Percentiles rank a stretch among this genome's conserved stretches.
Conservation (phyloP, 2,329 filamentous ascomycete genomes). For the Colletotrichum camelliae region DNA sequence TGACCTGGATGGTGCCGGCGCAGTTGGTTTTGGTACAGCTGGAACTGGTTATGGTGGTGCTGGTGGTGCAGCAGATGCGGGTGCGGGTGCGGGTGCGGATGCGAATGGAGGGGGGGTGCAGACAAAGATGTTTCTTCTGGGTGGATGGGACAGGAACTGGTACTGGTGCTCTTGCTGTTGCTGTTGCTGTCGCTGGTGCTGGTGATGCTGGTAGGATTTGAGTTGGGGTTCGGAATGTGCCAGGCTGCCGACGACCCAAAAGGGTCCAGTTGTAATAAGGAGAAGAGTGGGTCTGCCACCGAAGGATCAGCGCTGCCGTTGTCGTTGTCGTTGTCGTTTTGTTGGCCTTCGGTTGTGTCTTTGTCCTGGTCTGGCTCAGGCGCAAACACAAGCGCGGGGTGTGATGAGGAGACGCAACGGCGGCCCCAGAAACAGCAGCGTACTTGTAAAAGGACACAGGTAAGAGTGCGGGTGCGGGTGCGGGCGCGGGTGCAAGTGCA, state of each 20-base stretch:
- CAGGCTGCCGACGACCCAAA: not conserved
- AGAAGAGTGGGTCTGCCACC: not conserved
- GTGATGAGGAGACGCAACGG: not conserved
- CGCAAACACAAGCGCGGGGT: not conserved
- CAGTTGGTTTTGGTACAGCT: not conserved
- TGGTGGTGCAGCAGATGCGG: not conserved
- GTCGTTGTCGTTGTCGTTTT: not conserved
- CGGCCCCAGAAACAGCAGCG: not conserved
- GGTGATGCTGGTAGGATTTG: not conserved
- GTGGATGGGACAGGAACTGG: not conserved
- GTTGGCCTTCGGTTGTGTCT: not conserved
- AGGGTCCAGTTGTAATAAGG: not conserved
- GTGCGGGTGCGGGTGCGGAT: slow-evolving; percentile 9
- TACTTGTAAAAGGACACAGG: not conserved
- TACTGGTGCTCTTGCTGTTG: not conserved
- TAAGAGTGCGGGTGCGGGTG: not conserved
- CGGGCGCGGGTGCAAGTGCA: not conserved
- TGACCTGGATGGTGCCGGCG: not conserved
- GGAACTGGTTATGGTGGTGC: not conserved
- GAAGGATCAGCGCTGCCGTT: not conserved
- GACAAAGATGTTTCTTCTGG: not conserved
- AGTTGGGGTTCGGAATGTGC: slow-evolving; percentile 5
- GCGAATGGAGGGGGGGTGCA: slow-evolving; percentile 5
- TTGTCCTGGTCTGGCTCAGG: not conserved
- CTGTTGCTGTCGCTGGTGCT: not conserved